Base-by-base conservation (phyloP, 2,329 filamentous ascomycete species). In the Tolypocladium capitatum region DNA sequence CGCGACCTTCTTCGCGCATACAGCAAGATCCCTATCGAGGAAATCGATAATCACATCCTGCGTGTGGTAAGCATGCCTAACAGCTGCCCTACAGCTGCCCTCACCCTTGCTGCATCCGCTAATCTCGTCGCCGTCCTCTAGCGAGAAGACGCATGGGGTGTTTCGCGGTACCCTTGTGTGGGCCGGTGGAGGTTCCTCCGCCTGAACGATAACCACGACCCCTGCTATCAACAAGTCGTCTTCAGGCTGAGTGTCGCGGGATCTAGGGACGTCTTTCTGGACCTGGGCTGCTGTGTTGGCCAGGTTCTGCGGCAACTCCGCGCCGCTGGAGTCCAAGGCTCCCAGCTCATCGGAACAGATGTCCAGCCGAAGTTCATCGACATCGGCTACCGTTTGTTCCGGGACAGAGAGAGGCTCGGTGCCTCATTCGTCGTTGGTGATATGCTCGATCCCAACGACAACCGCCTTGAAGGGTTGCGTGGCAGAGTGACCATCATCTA, bases 371-470 rank as follows among this genome's bases (percentile, higher is more conserved):
- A 63, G n/a, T 76, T 80, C 53, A 67, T 80, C 46, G 68, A 76
- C 11, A 60, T 76, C n/a, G 78, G 78, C 28, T 80, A 81, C 58
- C 76, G 82, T 47, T 67, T 86, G 20, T 86, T 84, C 63, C 69
- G 71, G 42, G 82, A 84, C 51, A 68, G 70, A 27, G 56, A 63
- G n/a, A 66, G 48, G 32, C 61, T 79, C 5, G 63, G 64, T 20
- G 67, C 68, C 2, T 65, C 64, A 2, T 78, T 80, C 51, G 60
- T 80, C 30, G 56, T 67, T 3, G 76, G 73, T 20, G 72, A 80
- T 50, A 60, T 78, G 50, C 58, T 76, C 10, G 63, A 69, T 46
- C 65, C 64, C 7, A 60, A 63, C 13, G 66, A 71, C 47, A 53
- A 52, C 16, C 58, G 58, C 3, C 57, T 72, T 5, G 53, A 59